Evolutionary conservation across 2,329 filamentous ascomycete species (phyloP), one percentile per base, ranked within the genome.

Genomic region (Colletotrichum eleusines): DNA sequence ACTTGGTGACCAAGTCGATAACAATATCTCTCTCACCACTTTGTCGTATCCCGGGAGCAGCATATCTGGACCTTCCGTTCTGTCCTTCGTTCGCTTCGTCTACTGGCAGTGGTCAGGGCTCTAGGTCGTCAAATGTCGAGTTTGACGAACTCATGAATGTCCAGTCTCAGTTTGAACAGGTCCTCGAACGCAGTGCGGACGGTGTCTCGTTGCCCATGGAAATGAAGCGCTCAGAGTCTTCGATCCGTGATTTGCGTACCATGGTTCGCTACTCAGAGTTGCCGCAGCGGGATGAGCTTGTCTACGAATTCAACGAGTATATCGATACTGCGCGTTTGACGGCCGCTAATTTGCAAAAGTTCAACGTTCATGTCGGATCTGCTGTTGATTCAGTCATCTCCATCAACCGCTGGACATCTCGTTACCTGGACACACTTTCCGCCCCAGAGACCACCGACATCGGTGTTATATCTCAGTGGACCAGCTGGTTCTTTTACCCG

Each of bases 161-260:
- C 1, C 93, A 97, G 79, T 84, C 88, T n/a, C 87, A 90, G 35
- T 94, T 97, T 66, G 92, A 94, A 79, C 88, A 92, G 68, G 89
- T 96, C 0, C 81, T 96, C 5, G 88, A 93, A 74, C 88, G 89
- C 69, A 89, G 89, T 20, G 87, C 89, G 1, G 86, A 90, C 28
- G 89, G 90, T 1, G 88, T 90, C 1, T 89, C 89, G 1, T 81
- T 96, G 3, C 93, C 93, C 0, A 84, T 92, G 74, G 91, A 94
- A 74, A 94, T 96, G 90, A 95, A 94, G 81, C 87, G 89, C 12
- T 90, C 91, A 3, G 92, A 95, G 79, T 85, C 89, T 2, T 90
- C 91, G 1, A 90, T 96, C 44, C 88, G 93, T 50, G 93, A 95
- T 75, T 81, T 96, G 31, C 89, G 91, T 40, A 91, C 89, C 33